Evolutionary conservation across 1,284 basidiomycete species (phyloP), one percentile per base, ranked within the genome.

Genomic region (Austroboletus novae-zelandiae): DNA sequence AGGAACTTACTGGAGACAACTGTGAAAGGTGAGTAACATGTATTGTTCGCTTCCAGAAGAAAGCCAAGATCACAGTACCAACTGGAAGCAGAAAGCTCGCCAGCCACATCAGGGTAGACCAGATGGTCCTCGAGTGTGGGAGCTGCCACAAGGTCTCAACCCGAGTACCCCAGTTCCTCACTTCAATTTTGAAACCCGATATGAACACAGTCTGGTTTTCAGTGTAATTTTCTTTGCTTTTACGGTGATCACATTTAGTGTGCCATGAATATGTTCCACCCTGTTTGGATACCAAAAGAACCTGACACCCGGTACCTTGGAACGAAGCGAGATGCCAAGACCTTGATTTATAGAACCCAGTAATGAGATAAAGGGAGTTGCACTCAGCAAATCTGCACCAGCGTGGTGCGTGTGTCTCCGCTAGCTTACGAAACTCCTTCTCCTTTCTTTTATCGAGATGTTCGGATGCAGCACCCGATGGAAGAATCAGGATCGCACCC

Each of bases 281-380:
- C 14, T 29, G 50, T 2, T 53, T 43, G 11, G 13, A 17, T 13
- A 47, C 51, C 27, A 34, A 1, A 23, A 47, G 7, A 9, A 36
- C 15, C 3, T 7, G 13, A 1, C 6, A 40, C 50, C 2, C 1
- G 3, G 27, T 37, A 10, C 20, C 2, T 11, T 39, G 18, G n/a
- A 53, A 53, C 5, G 51, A 53, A 1, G 43, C 51, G 9, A 52
- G 9, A 5, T 34, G 53, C 51, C 51, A 48, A 15, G 51, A 42
- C 27, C 43, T 30, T 1, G 47, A 23, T 40, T 40, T 42, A 13
- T 45, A 25, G 15, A 50, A 45, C 13, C 53, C 53, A 1, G 53
- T 55, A 30, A 54, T 23, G 5, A 54, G 8, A 20, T 54, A 43
- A 11, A 54, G 30, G 1, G 53, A 55, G 3, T 39, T 37, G 34